Conservation (phyloP, 306 rosid genomes). For the Gastrolobium villosum region DNA sequence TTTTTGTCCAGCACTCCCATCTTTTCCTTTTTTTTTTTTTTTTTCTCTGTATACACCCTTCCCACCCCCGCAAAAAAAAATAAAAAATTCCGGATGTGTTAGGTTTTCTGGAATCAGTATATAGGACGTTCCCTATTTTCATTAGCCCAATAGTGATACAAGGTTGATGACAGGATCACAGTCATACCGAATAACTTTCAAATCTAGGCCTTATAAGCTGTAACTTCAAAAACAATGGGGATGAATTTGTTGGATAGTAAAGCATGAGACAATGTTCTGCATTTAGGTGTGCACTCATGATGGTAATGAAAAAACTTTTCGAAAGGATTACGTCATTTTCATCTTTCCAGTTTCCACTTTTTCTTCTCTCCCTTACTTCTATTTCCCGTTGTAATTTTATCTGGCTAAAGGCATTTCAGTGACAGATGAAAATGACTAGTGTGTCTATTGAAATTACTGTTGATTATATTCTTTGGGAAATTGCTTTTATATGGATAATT, state of each 20-base stretch:
- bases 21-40: not conserved
- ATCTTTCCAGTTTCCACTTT: conserved; percentile 5
- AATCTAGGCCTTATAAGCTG: not conserved
- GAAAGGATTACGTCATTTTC: not conserved
- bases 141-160: conserved; percentile 1
- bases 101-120: not conserved
- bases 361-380: not conserved
- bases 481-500: conserved; percentile 12
- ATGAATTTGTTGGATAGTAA: not conserved
- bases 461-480: conserved; percentile 1
- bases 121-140: conserved; percentile 6
- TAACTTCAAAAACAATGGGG: not conserved
- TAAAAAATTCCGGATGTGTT: not conserved
- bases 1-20: no score
- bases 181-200: not conserved
- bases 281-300: not conserved
- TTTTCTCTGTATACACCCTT: not conserved
- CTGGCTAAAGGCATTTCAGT: conserved; percentile 15
- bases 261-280: not conserved
- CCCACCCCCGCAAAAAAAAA: no score
- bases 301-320: not conserved
- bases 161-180: not conserved
- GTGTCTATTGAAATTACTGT: conserved; percentile 21
- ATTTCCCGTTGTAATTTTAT: not conserved
- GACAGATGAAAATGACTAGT: conserved; percentile 28